These are phyloP conservation scores for Clathrospora elynae DNA, from an alignment of 2,329 filamentous ascomycete genomes.

Conservation along the genomic window DNA sequence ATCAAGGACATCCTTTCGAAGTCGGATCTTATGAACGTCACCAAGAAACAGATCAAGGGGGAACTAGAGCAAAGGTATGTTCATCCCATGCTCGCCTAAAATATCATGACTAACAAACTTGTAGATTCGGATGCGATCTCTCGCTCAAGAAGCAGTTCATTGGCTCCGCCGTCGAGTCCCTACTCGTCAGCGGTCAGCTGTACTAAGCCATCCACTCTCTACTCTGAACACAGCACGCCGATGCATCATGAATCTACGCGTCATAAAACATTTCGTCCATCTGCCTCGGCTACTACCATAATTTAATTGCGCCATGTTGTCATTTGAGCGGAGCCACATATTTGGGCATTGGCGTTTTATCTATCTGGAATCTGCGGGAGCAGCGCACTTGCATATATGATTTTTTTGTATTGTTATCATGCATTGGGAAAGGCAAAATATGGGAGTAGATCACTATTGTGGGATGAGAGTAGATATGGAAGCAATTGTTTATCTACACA, in stretches of 20 bases:
- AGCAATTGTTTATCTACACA: no score
- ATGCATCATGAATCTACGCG: conserved; percentile 27
- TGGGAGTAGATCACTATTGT: conserved; percentile 8
- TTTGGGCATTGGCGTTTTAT: conserved; percentile 13
- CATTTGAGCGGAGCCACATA: conserved; percentile 10
- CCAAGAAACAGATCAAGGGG: conserved; percentile 96
- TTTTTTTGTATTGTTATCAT: conserved; percentile 7
- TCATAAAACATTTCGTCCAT: conserved; percentile 18
- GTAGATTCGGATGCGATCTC: conserved; percentile 76
- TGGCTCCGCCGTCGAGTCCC: conserved; percentile 46
- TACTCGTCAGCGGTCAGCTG: conserved; percentile 30
- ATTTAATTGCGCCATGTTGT: conserved; percentile 18
- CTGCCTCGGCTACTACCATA: conserved; percentile 12
- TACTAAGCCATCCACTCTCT: conserved; percentile 13
- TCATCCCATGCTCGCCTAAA: not conserved
- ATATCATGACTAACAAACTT: conserved; percentile 22
- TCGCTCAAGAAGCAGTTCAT: conserved; percentile 93
- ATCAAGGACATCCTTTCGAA: conserved; percentile 91
- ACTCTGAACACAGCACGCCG: conserved; percentile 4
- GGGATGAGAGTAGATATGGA: conserved; percentile 3
- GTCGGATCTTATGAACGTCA: conserved; percentile 95
- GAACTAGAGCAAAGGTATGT: conserved; percentile 78
- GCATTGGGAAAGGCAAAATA: conserved; percentile 10
- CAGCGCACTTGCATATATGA: conserved; percentile 3
- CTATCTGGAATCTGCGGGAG: conserved; percentile 3